Percentiles rank a stretch among this genome's conserved stretches.
phyloP scores from a whole-genome alignment of 148 eudicot species.

The Mesembryanthemum crystallinum region DNA sequence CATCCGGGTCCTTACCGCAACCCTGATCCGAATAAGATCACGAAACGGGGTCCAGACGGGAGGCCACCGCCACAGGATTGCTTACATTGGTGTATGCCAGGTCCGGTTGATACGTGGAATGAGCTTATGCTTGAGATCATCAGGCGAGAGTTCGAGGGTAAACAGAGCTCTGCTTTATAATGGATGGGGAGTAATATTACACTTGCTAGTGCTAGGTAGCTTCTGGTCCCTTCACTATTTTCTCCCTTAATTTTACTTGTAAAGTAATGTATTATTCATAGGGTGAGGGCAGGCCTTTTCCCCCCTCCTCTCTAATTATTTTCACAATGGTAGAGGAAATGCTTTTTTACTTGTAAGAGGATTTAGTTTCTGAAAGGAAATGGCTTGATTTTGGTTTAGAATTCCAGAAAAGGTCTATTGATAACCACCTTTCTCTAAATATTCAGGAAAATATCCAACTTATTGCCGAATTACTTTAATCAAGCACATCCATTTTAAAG shows the following conservation, averaged over 20 bases:
- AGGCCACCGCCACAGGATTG: slow-evolving; percentile 96
- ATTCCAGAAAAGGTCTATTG: background rate
- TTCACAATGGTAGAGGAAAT: slow-evolving; percentile 9
- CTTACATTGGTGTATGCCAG: slow-evolving; percentile 98
- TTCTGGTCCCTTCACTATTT: slow-evolving; percentile 12
- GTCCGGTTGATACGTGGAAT: slow-evolving; percentile 91
- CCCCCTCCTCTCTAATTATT: background rate
- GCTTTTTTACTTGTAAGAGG: background rate
- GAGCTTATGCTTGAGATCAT: slow-evolving; percentile 75
- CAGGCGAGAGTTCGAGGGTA: slow-evolving; percentile 47
- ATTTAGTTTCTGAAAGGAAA: slow-evolving; percentile 3
- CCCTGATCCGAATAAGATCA: slow-evolving; percentile 59
- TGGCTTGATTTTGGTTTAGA: background rate
- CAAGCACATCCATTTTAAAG: background rate
- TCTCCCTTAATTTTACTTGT: slow-evolving; percentile 1
- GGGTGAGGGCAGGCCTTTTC: slow-evolving; percentile 12
- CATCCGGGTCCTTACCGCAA: slow-evolving; percentile 88
- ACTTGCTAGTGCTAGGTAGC: slow-evolving; percentile 9
- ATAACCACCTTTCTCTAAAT: background rate
- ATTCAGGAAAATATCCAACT: background rate
- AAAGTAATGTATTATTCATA: slow-evolving; percentile 12
- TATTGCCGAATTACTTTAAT: background rate
- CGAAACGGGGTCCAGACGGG: slow-evolving; percentile 70
- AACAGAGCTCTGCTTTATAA: slow-evolving; percentile 13
- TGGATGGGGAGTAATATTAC: background rate